phyloP scores from a whole-genome alignment of 345 rosid genomes.

The Brassica nigra region DNA sequence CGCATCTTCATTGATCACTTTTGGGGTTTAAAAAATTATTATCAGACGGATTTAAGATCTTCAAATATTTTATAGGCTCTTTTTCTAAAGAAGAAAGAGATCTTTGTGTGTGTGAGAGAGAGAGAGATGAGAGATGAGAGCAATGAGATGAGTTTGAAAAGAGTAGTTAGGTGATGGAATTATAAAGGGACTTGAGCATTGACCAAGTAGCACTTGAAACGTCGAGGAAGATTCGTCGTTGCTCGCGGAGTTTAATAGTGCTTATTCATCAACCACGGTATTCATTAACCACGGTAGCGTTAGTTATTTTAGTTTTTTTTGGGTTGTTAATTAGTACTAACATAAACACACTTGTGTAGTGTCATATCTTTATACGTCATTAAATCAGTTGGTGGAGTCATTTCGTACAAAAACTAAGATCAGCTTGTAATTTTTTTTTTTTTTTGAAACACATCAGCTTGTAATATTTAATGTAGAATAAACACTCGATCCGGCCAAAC shows the following conservation, averaged over 20 bases:
- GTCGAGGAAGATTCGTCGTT: slow-evolving; percentile 30
- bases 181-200: neutral
- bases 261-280: slow-evolving; percentile 26
- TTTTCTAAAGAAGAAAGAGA: neutral
- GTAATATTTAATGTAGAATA: neutral
- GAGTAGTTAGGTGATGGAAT: neutral
- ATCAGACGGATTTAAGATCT: slow-evolving; percentile 13
- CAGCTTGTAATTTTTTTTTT: slow-evolving; percentile 3
- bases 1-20: slow-evolving; percentile 29
- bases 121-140: neutral
- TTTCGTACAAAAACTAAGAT: slow-evolving; percentile 4
- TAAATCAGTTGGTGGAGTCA: neutral
- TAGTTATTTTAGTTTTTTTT: neutral
- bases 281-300: slow-evolving; percentile 24
- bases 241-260: slow-evolving; percentile 1
- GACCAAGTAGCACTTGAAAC: slow-evolving; percentile 18
- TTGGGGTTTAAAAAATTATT: neutral
- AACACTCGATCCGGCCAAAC: neutral
- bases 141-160: neutral
- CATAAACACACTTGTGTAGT: slow-evolving; percentile 1
- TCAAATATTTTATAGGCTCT: neutral
- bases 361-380: slow-evolving; percentile 1
- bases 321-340: neutral
- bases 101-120: neutral
- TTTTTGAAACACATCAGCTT: neutral